Evolutionary conservation across 768 basidiomycete species (phyloP).

Genomic region (Boletus rufocinnamomeus): DNA sequence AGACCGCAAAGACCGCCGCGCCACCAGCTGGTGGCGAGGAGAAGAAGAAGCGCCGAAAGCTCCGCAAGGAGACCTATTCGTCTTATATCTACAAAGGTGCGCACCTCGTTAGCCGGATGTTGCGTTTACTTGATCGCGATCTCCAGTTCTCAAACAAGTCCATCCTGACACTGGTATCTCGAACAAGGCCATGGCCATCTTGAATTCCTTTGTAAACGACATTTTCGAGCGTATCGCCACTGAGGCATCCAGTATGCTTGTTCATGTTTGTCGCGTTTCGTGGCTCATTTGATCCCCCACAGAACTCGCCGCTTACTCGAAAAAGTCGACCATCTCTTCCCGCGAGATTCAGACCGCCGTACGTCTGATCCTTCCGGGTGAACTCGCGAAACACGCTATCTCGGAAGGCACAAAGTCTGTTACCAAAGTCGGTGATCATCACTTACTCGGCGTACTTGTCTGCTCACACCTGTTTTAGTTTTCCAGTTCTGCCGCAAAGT

Average conservation of each 20-base stretch:
- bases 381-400: conserved; percentile 72
- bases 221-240: conserved; percentile 93
- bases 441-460: background rate
- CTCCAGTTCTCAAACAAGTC: conserved; percentile 88
- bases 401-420: conserved; percentile 95
- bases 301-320: conserved; percentile 97
- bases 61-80: conserved; percentile 89
- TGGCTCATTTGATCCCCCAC: conserved; percentile 2
- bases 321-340: conserved; percentile 98
- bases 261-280: background rate
- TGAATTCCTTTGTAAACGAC: conserved; percentile 96
- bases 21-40: conserved; percentile 62
- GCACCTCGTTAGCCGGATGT: conserved; percentile 1
- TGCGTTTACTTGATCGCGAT: conserved; percentile 5
- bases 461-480: conserved; percentile 46
- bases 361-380: conserved; percentile 94
- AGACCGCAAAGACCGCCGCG: conserved; percentile 58
- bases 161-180: conserved; percentile 99
- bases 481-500: conserved; percentile 74
- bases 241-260: conserved; percentile 76
- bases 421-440: conserved; percentile 61
- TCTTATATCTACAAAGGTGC: conserved; percentile 92
- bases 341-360: conserved; percentile 98
- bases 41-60: conserved; percentile 88
- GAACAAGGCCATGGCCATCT: conserved; percentile 97